Conservation (phyloP, 805 yeast species). For the Myxozyma kluyveri region DNA sequence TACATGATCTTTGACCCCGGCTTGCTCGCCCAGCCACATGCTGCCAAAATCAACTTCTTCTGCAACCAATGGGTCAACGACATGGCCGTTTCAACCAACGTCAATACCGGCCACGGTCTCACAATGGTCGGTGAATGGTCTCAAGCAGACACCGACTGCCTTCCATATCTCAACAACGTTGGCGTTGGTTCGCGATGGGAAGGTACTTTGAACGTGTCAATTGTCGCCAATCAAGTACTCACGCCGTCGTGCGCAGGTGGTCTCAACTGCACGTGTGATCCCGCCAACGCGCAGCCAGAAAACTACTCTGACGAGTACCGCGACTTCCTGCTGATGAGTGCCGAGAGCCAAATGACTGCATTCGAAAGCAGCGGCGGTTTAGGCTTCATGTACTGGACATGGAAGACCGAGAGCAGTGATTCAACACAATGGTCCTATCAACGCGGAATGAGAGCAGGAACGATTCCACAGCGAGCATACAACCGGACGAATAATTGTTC, state of each 20-base stretch:
- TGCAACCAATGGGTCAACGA: conserved; percentile 54
- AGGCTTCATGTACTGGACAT: conserved; percentile 75
- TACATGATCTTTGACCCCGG: conserved; percentile 64
- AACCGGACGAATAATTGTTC: conserved; percentile 33
- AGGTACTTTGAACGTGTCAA: conserved; percentile 47
- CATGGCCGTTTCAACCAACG: conserved; percentile 54
- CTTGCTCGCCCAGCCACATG: conserved; percentile 34
- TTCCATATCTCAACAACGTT: conserved; percentile 78
- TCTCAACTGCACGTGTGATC: conserved; percentile 54
- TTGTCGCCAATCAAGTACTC: conserved; percentile 24
- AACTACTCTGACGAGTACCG: conserved; percentile 58
- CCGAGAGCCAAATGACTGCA: conserved; percentile 82
- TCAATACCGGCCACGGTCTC: conserved; percentile 60
- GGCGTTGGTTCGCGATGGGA: conserved; percentile 75
- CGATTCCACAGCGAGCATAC: conserved; percentile 36
- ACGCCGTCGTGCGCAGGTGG: conserved; percentile 36
- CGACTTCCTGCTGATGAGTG: conserved; percentile 56
- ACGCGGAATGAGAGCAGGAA: conserved; percentile 34
- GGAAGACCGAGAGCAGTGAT: conserved; percentile 63
- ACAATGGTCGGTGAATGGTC: conserved; percentile 75
- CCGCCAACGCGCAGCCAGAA: conserved; percentile 43
- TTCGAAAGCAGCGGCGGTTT: conserved; percentile 69
- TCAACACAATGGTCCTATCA: conserved; percentile 39
- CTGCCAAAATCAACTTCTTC: conserved; percentile 34
- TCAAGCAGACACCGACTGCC: conserved; percentile 84